A percentile compares a stretch with the other conserved stretches of the same genome.
These are phyloP conservation scores for Blastobotrys apis DNA, from an alignment of 1,139 yeast species.

Conservation along the genomic window DNA sequence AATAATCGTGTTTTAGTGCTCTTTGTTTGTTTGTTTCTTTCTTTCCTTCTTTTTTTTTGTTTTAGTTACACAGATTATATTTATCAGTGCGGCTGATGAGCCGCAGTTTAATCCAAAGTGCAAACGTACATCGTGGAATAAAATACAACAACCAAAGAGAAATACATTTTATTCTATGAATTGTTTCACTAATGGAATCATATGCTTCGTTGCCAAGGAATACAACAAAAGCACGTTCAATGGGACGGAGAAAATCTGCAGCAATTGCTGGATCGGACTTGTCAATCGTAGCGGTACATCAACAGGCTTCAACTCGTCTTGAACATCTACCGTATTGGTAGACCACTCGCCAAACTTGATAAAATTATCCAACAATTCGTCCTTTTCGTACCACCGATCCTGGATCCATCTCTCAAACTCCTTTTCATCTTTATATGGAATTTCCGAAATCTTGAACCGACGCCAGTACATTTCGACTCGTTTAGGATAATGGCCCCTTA, in stretches of 20 bases:
- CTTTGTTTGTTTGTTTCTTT: no score
- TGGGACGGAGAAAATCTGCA: slow-evolving; percentile 37
- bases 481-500: slow-evolving; percentile 69
- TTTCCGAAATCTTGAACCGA: slow-evolving; percentile 53
- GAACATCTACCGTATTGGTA: slow-evolving; percentile 37
- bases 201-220: slow-evolving; percentile 16
- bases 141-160: no score
- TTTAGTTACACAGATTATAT: not conserved
- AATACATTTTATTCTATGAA: no score
- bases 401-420: slow-evolving; percentile 75
- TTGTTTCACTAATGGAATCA: slow-evolving; percentile 8
- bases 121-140: no score
- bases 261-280: slow-evolving; percentile 26
- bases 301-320: slow-evolving; percentile 16
- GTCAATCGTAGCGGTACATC: slow-evolving; percentile 26
- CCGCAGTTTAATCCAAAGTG: slow-evolving; percentile 1
- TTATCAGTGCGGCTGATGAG: not conserved
- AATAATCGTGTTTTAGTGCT: no score
- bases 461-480: slow-evolving; percentile 61
- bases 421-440: slow-evolving; percentile 55
- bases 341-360: slow-evolving; percentile 47
- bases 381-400: slow-evolving; percentile 76
- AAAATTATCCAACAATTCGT: slow-evolving; percentile 56
- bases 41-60: not conserved
- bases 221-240: slow-evolving; percentile 24